Conservation (phyloP, 2,329 filamentous ascomycete species). For the Ceratocystis colombiana region DNA sequence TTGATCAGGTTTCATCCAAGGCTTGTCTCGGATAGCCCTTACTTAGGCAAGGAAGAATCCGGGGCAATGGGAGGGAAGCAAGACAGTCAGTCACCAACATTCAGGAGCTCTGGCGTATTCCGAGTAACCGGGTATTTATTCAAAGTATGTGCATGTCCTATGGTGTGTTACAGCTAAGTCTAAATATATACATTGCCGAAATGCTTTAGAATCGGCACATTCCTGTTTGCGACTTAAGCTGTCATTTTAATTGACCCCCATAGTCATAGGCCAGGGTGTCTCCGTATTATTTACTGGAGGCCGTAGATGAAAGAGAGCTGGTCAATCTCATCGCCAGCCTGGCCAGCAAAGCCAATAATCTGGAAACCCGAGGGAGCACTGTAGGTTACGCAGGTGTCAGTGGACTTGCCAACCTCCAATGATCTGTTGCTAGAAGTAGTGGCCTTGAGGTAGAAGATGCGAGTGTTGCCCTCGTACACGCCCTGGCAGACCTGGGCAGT, state of each 20-base stretch:
- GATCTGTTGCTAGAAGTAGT: slow-evolving; percentile 40
- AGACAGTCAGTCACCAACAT: too few species aligned
- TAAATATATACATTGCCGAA: too few species aligned
- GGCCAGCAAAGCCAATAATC: slow-evolving; percentile 46
- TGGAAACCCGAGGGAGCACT: slow-evolving; percentile 41
- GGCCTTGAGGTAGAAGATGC: slow-evolving; percentile 47
- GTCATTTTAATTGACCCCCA: too few species aligned
- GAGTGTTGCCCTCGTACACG: slow-evolving; percentile 32
- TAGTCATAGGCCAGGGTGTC: too few species aligned
- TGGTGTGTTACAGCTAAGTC: too few species aligned
- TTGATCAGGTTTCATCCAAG: too few species aligned
- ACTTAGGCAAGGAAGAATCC: too few species aligned
- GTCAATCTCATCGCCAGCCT: slow-evolving; percentile 47
- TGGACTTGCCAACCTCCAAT: slow-evolving; percentile 40
- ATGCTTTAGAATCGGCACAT: neutral
- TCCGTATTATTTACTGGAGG: slow-evolving; percentile 31
- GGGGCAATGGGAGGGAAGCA: too few species aligned
- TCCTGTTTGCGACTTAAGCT: neutral
- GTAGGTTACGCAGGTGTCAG: slow-evolving; percentile 39
- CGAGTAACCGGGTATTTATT: too few species aligned
- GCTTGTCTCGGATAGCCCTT: too few species aligned
- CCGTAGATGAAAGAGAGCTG: slow-evolving; percentile 42
- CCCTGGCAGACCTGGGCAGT: slow-evolving; percentile 43
- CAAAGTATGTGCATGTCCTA: too few species aligned
- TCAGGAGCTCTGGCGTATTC: too few species aligned